A percentile compares a stretch with the other conserved stretches of the same genome.
Evolutionary conservation across 2,329 filamentous ascomycete genomes (phyloP).

Genomic region (Alternaria dauci): DNA sequence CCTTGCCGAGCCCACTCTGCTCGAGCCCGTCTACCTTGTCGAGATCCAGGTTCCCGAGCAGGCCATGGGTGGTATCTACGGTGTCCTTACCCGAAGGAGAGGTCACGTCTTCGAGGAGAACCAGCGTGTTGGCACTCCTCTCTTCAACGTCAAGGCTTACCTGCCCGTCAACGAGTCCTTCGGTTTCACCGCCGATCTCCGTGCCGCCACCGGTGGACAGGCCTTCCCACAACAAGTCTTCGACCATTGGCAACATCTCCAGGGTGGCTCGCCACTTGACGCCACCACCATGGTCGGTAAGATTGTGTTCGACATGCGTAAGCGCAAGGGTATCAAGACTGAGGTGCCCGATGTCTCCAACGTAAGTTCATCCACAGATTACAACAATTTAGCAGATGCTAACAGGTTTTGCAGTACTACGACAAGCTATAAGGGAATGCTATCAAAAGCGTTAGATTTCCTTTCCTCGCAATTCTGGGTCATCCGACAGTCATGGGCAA

Average conservation of each 20-base stretch:
- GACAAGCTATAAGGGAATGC: conserved; percentile 87
- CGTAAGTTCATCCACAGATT: conserved; percentile 68
- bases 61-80: conserved; percentile 99
- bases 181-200: conserved; percentile 98
- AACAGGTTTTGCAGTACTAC: conserved; percentile 76
- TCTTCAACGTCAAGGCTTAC: conserved; percentile 99
- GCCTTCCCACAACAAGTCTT: conserved; percentile 99
- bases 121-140: conserved; percentile 97
- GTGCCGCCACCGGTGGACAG: conserved; percentile 91
- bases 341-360: conserved; percentile 92
- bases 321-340: conserved; percentile 99
- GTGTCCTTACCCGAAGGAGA: conserved; percentile 96
- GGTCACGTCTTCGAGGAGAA: conserved; percentile 99
- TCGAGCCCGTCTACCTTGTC: conserved; percentile 98
- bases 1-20: conserved; percentile 87
- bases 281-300: conserved; percentile 79
- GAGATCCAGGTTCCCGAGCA: conserved; percentile 99
- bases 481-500: conserved; percentile 46
- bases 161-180: conserved; percentile 97
- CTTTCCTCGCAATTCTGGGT: conserved; percentile 46
- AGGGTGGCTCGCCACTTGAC: conserved; percentile 92
- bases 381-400: conserved; percentile 48
- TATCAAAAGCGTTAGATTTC: conserved; percentile 56
- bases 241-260: conserved; percentile 97
- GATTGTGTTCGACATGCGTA: conserved; percentile 89